Base-by-base conservation (phyloP, 768 basidiomycete species). In the Hirschioporus abietinus region DNA sequence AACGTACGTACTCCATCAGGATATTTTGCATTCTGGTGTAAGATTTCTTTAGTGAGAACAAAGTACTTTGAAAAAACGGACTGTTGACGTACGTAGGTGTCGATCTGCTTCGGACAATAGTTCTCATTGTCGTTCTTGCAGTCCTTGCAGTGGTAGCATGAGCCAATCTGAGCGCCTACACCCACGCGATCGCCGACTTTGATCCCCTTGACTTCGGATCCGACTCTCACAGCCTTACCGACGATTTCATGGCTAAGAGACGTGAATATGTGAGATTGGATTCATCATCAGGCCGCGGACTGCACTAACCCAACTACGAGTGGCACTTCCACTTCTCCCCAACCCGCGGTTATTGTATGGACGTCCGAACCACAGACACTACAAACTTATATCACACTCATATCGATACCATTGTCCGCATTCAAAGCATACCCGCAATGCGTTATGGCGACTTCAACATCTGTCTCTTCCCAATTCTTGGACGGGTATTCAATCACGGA, bases 141-240 rank as follows among this genome's bases (percentile, higher is more conserved):
- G 27, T 74, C 73, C 7, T 78, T 68, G 71, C 85, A 87, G 7
- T 76, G 61, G 64, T 80, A 72, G 77, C 87, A 89, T 17, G 82
- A 81, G 63, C 80, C 80, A 26, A 84, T 83, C 67, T 86, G 85
- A 20, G 75, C 77, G 10, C 81, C 79, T 6, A 83, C 80, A 36
- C 87, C 88, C 67, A 81, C 87, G 9, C 82, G 74, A 71, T 88
- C 84, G 25, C 87, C 87, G 12, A 82, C 78, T 71, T 86, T 85
- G 77, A 88, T 78, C 63, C 80, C 80, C 3, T 71, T 79, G 60
- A 88, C 86, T 58, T 85, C 79, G 7, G 80, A 73, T 1, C 88
- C 87, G 67, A 90, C 84, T 12, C 79, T 76, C 26, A 79, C 79
- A 35, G 83, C 85, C 9, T 74, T 74, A 6, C 87, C 87, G 62